These are phyloP conservation scores for Grigorovia humatica DNA, from an alignment of 805 yeast genomes.

Conservation along the genomic window DNA sequence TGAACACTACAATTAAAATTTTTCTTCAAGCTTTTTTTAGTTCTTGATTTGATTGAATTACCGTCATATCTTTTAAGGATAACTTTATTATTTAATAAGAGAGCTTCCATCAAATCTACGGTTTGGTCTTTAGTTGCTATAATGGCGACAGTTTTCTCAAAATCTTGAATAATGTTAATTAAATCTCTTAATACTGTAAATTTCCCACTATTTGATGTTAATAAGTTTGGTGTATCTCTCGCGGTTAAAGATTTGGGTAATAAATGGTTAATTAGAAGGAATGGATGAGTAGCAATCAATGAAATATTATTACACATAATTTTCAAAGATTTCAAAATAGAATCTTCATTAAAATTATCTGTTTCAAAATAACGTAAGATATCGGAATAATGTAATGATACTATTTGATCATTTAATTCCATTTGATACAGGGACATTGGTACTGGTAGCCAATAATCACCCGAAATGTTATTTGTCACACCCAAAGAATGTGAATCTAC, in stretches of 20 bases:
- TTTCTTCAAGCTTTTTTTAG: constrained; percentile 25
- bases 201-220: constrained; percentile 77
- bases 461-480: constrained; percentile 25
- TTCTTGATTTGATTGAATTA: constrained; percentile 40
- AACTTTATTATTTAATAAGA: constrained; percentile 52
- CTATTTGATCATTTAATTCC: constrained; percentile 83
- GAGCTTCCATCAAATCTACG: constrained; percentile 63
- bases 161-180: constrained; percentile 41
- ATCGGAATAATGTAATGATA: constrained; percentile 84
- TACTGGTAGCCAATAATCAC: constrained; percentile 70
- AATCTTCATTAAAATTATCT: constrained; percentile 37
- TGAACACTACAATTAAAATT: constrained; percentile 31
- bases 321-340: constrained; percentile 64
- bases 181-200: constrained; percentile 61
- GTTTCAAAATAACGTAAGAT: constrained; percentile 76
- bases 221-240: constrained; percentile 58
- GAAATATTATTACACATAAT: constrained; percentile 68
- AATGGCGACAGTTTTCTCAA: constrained; percentile 48
- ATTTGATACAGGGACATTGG: constrained; percentile 82
- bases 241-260: constrained; percentile 70
- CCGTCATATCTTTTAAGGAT: constrained; percentile 54
- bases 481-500: constrained; percentile 44
- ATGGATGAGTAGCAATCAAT: constrained; percentile 83
- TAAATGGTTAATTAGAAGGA: constrained; percentile 69
- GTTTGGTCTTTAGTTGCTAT: constrained; percentile 60